Evolutionary conservation across 2,329 filamentous ascomycete genomes (phyloP).

Genomic region (Furcasterigmium sp.): DNA sequence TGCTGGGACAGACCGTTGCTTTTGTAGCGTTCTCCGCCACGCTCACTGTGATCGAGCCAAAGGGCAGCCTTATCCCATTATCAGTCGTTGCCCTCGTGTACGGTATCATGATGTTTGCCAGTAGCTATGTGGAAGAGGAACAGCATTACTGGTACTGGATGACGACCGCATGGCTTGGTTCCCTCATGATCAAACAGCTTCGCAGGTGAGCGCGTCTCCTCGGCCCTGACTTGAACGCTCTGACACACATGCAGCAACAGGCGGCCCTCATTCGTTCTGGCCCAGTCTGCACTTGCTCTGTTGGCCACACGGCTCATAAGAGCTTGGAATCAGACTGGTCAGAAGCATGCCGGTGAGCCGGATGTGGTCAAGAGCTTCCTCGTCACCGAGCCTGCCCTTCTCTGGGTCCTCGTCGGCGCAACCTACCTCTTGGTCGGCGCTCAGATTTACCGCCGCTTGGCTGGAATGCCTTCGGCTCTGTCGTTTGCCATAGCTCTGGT

Average conservation of each 20-base stretch:
- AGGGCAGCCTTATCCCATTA: conserved; percentile 33
- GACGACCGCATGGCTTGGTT: conserved; percentile 62
- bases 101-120: conserved; percentile 91
- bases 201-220: conserved; percentile 23
- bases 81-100: conserved; percentile 56
- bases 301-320: conserved; percentile 60
- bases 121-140: conserved; percentile 96
- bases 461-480: conserved; percentile 33
- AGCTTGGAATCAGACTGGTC: conserved; percentile 94
- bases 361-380: conserved; percentile 77
- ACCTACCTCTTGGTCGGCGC: conserved; percentile 60
- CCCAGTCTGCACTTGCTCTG: conserved; percentile 38
- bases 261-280: neutral
- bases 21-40: conserved; percentile 31
- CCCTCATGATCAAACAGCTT: conserved; percentile 44
- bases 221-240: neutral
- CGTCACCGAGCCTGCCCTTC: conserved; percentile 52
- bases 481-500: conserved; percentile 34
- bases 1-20: conserved; percentile 35
- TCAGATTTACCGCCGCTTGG: conserved; percentile 36
- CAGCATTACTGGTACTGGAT: conserved; percentile 99
- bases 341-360: conserved; percentile 87
- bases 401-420: conserved; percentile 69
- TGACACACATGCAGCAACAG: neutral
- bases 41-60: conserved; percentile 24